Evolutionary conservation across 83 land plant species (phyloP).

Genomic region (Diphasiastrum complanatum): DNA sequence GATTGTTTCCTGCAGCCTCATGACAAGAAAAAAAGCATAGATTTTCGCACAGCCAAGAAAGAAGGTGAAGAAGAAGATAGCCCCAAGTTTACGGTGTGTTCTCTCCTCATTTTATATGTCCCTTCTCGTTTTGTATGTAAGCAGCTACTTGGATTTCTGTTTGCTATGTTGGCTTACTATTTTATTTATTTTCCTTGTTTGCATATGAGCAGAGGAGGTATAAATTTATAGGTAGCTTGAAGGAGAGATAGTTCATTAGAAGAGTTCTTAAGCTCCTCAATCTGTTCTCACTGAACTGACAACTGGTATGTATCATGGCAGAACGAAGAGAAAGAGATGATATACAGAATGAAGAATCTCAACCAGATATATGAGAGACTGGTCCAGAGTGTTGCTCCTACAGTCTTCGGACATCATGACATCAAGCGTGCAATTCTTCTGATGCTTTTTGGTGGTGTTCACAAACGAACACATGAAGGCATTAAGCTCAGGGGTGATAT

Average conservation of each 20-base stretch:
- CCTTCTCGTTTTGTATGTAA: not conserved
- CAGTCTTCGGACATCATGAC: constrained; percentile 98
- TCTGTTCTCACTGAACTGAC: not conserved
- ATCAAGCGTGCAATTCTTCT: constrained; percentile 91
- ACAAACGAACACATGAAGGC: constrained; percentile 91
- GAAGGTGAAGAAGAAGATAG: constrained; percentile 62
- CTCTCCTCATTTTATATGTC: not conserved
- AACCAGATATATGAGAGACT: constrained; percentile 83
- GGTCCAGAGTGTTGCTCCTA: constrained; percentile 87
- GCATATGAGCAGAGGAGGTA: too few relatives aligned
- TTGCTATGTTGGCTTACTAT: too few relatives aligned
- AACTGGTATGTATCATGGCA: constrained; percentile 17
- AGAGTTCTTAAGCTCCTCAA: too few relatives aligned
- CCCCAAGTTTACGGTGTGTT: constrained; percentile 50
- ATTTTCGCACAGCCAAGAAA: constrained; percentile 55
- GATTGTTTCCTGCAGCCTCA: constrained; percentile 25
- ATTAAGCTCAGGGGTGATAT: constrained; percentile 97
- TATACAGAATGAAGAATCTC: constrained; percentile 63
- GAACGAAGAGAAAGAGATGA: constrained; percentile 77
- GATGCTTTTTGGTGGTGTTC: constrained; percentile 97
- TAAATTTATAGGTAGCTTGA: too few relatives aligned
- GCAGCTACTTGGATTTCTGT: too few relatives aligned
- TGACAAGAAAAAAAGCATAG: constrained; percentile 54
- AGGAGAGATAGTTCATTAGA: too few relatives aligned
- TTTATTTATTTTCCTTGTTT: not conserved